Evolutionary conservation across 768 basidiomycete species (phyloP), one percentile per base, ranked within the genome.

Genomic region (Phlebiopsis gigantea): DNA sequence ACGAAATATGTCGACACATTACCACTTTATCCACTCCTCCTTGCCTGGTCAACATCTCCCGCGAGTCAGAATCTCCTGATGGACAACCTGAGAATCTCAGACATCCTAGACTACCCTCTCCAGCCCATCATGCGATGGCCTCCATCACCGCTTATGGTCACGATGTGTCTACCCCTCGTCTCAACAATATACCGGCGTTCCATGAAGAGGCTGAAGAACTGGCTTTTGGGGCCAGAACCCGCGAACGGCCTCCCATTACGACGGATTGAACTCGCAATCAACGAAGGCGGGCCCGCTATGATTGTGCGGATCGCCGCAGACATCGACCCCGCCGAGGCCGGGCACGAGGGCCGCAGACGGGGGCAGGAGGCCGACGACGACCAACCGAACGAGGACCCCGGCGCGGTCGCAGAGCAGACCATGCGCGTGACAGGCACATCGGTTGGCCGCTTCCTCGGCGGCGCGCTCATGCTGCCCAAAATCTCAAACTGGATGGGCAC

Each of bases 401-500:
- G 73, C 7, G 79, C 71, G 0, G 84, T 77, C 2, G 83, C 84
- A 0, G 79, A 83, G 61, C 79, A 80, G 59, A 78, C 81, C 42
- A 78, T 87, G 53, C 76, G 79, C 42, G 71, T 83, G 61, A 79
- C 81, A 19, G 77, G 80, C 17, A 73, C 79, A 17, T 83, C 85
- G 0, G 64, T 89, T 3, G 88, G 88, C 1, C 79, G 87, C 12
- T 72, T 81, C 62, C 69, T 91, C 46, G 85, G 84, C 21, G 87
- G 88, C 3, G 87, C 88, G 0, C 70, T 91, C 17, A 71, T 85
- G 57, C 75, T 87, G 50, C 89, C 89, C 0, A 77, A 78, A 7
- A 81, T 91, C 61, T 79, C 89, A 21, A 81, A 72, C 46, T 62
- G 74, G 46, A 87, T 88, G 86, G 89, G 89, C 0, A 64, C 71